Evolutionary conservation across 2,329 filamentous ascomycete genomes (phyloP), one percentile per base, ranked within the genome.

Genomic region (Stemphylium beticola): DNA sequence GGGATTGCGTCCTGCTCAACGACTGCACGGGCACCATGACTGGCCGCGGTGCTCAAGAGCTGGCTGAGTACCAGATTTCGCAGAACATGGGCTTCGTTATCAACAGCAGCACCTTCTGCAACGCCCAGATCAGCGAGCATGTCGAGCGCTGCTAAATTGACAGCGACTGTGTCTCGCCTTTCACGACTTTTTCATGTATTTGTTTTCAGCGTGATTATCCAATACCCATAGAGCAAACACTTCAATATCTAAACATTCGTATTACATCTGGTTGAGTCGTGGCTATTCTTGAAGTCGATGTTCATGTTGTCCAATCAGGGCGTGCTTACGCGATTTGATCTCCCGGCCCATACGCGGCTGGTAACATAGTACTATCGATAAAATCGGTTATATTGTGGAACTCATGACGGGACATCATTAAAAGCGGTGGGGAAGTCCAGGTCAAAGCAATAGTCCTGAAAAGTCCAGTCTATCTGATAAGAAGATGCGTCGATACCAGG

Each of bases 1-100:
- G 74, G 73, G 76, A 78, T 51, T 77, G 75, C 68, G 66, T 78
- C 38, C 64, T 78, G 15, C 62, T 78, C 37, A 61, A 66, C 50
- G 76, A 78, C 60, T 78, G 75, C 58, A 75, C 75, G 2, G 76
- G 74, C 8, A 78, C 76, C 0, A 76, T 77, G 75, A 77, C 76
- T 1, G 71, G 69, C 11, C 55, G 72, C 31, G 72, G 72, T 15
- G 76, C 77, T 2, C 74, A 77, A 49, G 74, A 68, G 41, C 65
- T 78, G 11, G 69, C 73, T 34, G 75, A 78, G 45, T 76, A 77
- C 53, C 76, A 78, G 46, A 70, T 77, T 38, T 70, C 74, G 7
- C 76, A 72, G 15, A 78, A 78, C 60, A 75, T 78, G 72, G 76
- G 76, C 18, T 78, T 78, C 53, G 76, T 78, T 6, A 74, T 73